Conservation (phyloP, 2,329 filamentous ascomycete genomes). For the Monosporascus sp. region DNA sequence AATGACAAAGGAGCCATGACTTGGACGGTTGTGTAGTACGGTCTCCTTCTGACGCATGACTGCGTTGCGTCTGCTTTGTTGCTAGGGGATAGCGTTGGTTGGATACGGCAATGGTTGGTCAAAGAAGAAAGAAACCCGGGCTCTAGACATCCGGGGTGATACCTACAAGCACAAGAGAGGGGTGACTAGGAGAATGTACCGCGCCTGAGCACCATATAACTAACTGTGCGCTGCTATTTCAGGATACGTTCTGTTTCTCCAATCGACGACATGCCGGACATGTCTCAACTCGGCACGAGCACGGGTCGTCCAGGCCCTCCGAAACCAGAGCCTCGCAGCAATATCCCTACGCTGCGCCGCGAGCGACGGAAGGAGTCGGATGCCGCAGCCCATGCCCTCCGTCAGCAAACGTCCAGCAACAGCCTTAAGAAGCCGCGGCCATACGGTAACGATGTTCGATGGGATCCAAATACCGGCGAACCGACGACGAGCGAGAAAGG, state of each 20-base stretch:
- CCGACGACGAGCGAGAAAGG: conserved; percentile 52
- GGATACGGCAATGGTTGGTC: background rate
- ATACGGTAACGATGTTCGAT: conserved; percentile 40
- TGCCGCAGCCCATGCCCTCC: conserved; percentile 29
- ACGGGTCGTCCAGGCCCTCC: conserved; percentile 15
- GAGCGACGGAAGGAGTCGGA: conserved; percentile 42
- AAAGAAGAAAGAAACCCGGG: background rate
- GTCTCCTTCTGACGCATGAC: background rate
- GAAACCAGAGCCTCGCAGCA: conserved; percentile 29
- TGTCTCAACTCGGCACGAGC: conserved; percentile 24
- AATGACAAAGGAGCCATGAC: background rate
- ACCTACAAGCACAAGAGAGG: background rate
- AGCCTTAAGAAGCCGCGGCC: conserved; percentile 26
- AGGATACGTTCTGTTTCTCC: conserved; percentile 39
- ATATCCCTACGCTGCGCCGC: conserved; percentile 48
- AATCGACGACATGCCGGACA: conserved; percentile 40
- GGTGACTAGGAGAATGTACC: background rate
- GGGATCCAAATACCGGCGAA: conserved; percentile 64
- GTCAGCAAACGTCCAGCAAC: conserved; percentile 34
- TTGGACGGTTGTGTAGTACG: background rate
- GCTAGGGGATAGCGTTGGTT: background rate
- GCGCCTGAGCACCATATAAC: conserved; percentile 6
- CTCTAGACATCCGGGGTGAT: background rate
- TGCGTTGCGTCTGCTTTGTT: background rate
- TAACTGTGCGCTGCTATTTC: conserved; percentile 18